Percentiles rank a stretch among this genome's conserved stretches.
Evolutionary conservation across 352 stramenopile genomes (phyloP).

Genomic region (Phytophthora meadii): DNA sequence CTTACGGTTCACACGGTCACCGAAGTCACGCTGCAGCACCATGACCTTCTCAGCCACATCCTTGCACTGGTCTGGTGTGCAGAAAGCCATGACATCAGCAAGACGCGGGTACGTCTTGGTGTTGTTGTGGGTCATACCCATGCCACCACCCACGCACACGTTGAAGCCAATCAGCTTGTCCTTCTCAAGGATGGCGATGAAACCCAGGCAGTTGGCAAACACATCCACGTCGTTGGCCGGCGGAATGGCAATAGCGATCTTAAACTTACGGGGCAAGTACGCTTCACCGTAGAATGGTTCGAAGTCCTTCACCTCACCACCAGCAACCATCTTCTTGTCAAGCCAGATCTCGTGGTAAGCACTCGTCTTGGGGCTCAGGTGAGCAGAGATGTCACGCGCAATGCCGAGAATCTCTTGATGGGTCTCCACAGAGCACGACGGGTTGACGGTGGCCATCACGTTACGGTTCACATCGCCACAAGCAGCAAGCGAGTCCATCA

Average conservation of each 20-base stretch:
- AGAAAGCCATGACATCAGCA: slow-evolving; percentile 96
- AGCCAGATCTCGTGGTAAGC: slow-evolving; percentile 98
- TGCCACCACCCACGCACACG: slow-evolving; percentile 96
- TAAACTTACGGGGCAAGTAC: slow-evolving; percentile 99
- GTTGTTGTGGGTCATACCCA: slow-evolving; percentile 99
- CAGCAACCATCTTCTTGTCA: slow-evolving; percentile 96
- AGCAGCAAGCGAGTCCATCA: slow-evolving; percentile 95
- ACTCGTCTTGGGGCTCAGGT: slow-evolving; percentile 94
- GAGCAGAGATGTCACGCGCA: slow-evolving; percentile 91
- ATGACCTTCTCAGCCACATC: slow-evolving; percentile 94
- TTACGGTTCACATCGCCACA: slow-evolving; percentile 98
- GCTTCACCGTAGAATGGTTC: slow-evolving; percentile 98
- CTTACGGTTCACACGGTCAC: slow-evolving; percentile 96
- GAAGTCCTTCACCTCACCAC: slow-evolving; percentile 93
- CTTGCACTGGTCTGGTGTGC: slow-evolving; percentile 92
- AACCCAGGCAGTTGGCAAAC: slow-evolving; percentile 97
- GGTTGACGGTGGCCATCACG: slow-evolving; percentile 94
- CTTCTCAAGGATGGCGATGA: slow-evolving; percentile 93
- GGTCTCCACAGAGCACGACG: slow-evolving; percentile 87
- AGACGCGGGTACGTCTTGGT: slow-evolving; percentile 96
- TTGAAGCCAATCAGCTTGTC: slow-evolving; percentile 94
- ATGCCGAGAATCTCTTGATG: slow-evolving; percentile 87
- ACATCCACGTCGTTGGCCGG: slow-evolving; percentile 98
- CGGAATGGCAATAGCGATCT: slow-evolving; percentile 98
- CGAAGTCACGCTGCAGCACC: slow-evolving; percentile 95